phyloP scores from a whole-genome alignment of 2,329 filamentous ascomycete species.

The Lachnellula arida region DNA sequence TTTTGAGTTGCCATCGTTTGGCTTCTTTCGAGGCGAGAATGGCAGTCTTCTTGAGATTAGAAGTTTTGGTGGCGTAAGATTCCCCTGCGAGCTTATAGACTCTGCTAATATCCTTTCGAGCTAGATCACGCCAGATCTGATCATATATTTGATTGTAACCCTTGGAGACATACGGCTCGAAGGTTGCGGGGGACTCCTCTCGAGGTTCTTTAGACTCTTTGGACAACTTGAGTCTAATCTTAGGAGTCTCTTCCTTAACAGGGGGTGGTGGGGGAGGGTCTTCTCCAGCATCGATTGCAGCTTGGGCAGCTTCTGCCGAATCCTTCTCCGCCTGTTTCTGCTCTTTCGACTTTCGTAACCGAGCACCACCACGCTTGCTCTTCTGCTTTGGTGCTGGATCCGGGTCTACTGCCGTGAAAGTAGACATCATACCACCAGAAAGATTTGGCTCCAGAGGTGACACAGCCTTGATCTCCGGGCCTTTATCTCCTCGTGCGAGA shows the following conservation, averaged over 20 bases:
- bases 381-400: conserved; percentile 45
- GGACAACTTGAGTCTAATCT: conserved; percentile 59
- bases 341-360: conserved; percentile 87
- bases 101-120: conserved; percentile 89
- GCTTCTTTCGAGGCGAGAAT: conserved; percentile 96
- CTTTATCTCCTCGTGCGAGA: conserved; percentile 81
- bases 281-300: conserved; percentile 73
- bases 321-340: conserved; percentile 78
- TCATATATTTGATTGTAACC: conserved; percentile 97
- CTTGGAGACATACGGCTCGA: conserved; percentile 68
- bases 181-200: conserved; percentile 39
- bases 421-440: conserved; percentile 80
- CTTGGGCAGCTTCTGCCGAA: conserved; percentile 82
- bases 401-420: conserved; percentile 59
- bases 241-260: conserved; percentile 33
- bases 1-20: conserved; percentile 92
- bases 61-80: conserved; percentile 79
- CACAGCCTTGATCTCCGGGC: conserved; percentile 60
- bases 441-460: conserved; percentile 72
- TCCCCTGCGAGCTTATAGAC: conserved; percentile 83
- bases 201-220: conserved; percentile 39
- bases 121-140: conserved; percentile 93
- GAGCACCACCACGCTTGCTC: conserved; percentile 46
- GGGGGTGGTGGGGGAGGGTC: conserved; percentile 55
- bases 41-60: conserved; percentile 97